These are phyloP conservation scores for Tricholoma bakamatsutake DNA, from an alignment of 768 basidiomycete genomes.

Conservation along the genomic window DNA sequence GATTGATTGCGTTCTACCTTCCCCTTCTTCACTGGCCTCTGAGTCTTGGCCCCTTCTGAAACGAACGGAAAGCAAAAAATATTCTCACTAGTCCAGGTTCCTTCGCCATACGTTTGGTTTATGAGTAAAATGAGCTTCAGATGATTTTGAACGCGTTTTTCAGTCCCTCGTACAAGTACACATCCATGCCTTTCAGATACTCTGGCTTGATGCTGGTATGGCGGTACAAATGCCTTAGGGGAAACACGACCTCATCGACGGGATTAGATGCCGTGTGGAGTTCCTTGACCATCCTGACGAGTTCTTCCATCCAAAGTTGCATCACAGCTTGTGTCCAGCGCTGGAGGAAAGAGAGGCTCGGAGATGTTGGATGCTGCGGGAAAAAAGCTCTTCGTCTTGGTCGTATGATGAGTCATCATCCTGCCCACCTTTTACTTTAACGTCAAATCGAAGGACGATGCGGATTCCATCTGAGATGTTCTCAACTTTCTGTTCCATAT, in stretches of 20 bases:
- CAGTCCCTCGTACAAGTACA: constrained; percentile 8
- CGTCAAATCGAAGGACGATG: constrained; percentile 14
- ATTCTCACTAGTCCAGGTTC: background rate
- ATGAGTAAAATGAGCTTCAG: background rate
- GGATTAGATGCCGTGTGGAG: background rate
- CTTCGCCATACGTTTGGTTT: background rate
- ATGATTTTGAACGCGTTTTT: background rate
- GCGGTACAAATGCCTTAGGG: constrained; percentile 14
- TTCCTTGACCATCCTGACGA: background rate
- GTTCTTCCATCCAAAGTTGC: background rate
- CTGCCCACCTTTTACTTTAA: background rate
- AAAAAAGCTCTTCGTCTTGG: background rate
- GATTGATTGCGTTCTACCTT: background rate
- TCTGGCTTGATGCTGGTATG: constrained; percentile 8
- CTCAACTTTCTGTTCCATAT: constrained; percentile 15
- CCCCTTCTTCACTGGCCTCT: background rate
- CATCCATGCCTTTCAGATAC: constrained; percentile 15
- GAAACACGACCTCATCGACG: constrained; percentile 7
- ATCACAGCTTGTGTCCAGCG: background rate
- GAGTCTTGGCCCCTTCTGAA: too few species aligned
- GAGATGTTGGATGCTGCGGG: background rate
- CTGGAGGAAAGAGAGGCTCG: background rate
- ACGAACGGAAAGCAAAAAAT: background rate
- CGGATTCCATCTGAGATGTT: constrained; percentile 11
- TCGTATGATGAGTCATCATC: too few species aligned